phyloP scores from a whole-genome alignment of 2,329 filamentous ascomycete genomes.

The Aspergillus oerlinghausenensis region DNA sequence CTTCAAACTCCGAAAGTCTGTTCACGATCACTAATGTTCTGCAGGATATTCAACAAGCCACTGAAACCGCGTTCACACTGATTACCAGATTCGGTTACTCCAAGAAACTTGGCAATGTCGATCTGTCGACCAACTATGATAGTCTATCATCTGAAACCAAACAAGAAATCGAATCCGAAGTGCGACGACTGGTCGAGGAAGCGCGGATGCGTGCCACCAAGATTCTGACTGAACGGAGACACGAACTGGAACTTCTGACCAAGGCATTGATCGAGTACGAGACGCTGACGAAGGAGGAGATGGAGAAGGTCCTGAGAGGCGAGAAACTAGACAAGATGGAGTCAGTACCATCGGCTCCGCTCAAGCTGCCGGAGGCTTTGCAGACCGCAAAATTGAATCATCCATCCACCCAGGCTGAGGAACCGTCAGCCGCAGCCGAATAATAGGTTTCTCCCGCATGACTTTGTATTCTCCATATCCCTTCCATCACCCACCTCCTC shows the following conservation, averaged over 20 bases:
- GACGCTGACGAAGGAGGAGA: slow-evolving; percentile 82
- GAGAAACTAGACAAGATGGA: slow-evolving; percentile 70
- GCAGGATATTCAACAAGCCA: slow-evolving; percentile 79
- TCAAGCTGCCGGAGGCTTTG: slow-evolving; percentile 61
- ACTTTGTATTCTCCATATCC: neutral
- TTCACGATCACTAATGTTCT: slow-evolving; percentile 12
- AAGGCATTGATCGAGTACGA: slow-evolving; percentile 92
- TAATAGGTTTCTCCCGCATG: slow-evolving; percentile 7
- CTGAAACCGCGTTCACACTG: slow-evolving; percentile 77
- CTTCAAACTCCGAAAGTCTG: neutral
- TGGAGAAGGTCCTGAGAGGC: slow-evolving; percentile 81
- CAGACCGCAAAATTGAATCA: slow-evolving; percentile 25
- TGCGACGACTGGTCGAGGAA: slow-evolving; percentile 78
- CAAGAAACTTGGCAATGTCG: slow-evolving; percentile 78
- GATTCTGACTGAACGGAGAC: slow-evolving; percentile 68
- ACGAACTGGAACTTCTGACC: slow-evolving; percentile 82
- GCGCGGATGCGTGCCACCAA: slow-evolving; percentile 68
- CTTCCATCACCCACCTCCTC: neutral
- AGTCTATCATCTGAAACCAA: slow-evolving; percentile 81
- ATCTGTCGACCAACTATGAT: slow-evolving; percentile 76
- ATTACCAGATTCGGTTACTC: slow-evolving; percentile 90
- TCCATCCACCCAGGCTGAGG: slow-evolving; percentile 19
- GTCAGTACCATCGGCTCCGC: slow-evolving; percentile 49
- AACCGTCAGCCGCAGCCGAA: slow-evolving; percentile 19
- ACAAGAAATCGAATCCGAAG: slow-evolving; percentile 80